Conservation (phyloP, 164 flowering plant species). For the Santalum album region DNA sequence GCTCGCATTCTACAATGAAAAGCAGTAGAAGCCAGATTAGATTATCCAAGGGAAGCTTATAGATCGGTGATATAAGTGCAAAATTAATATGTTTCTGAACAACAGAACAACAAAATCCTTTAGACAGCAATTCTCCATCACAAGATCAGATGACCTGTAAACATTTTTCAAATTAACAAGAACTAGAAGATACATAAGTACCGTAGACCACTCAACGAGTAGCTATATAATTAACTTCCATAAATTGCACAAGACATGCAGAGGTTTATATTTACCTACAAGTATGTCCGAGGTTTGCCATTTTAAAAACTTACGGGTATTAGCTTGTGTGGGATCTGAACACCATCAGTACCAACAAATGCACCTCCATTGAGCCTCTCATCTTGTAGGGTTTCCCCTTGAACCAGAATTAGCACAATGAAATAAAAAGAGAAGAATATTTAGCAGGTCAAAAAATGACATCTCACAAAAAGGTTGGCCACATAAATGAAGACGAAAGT, state of each 20-base stretch:
- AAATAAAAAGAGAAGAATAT: neutral
- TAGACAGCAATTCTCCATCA: neutral
- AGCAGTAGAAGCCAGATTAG: neutral
- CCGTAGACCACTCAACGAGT: no score
- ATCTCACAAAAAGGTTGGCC: slow-evolving; percentile 1
- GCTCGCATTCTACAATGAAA: slow-evolving; percentile 66
- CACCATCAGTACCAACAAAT: slow-evolving; percentile 70
- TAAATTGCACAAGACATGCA: neutral
- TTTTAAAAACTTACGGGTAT: slow-evolving; percentile 59
- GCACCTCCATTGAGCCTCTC: slow-evolving; percentile 89
- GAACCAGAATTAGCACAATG: neutral
- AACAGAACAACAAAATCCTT: neutral
- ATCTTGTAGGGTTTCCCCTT: slow-evolving; percentile 92
- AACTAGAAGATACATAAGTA: neutral
- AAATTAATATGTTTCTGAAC: neutral
- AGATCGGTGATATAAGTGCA: no score
- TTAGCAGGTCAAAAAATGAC: neutral
- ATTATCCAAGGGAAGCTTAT: no score
- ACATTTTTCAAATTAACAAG: neutral
- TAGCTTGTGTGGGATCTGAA: slow-evolving; percentile 81
- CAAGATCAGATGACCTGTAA: neutral
- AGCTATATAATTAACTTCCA: neutral
- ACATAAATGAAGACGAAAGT: slow-evolving; percentile 1
- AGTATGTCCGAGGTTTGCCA: neutral
- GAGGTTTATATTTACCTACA: neutral